Evolutionary conservation across 2,329 filamentous ascomycete genomes (phyloP), one percentile per base, ranked within the genome.

Genomic region (Clarireedia monteithiana): DNA sequence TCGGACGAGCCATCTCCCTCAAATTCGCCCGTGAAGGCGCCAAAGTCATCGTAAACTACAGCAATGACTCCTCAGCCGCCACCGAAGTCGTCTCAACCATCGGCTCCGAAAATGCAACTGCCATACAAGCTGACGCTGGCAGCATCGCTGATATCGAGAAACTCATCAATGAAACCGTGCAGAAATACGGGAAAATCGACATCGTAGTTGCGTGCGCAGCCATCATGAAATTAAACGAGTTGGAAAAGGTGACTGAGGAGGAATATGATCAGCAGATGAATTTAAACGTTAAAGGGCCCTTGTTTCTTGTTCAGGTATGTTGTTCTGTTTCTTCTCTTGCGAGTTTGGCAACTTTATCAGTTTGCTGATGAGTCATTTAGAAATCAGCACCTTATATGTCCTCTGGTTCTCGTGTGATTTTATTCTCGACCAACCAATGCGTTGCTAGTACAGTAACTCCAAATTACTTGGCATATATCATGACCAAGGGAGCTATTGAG

Each of bases 1-100:
- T 85, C 59, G 83, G 82, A 27, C 73, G 75, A 54, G 79, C 80
- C 56, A 80, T 80, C 53, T 80, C 80, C 59, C 75, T 80, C 55
- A 75, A 78, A 58, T 77, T 84, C 42, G 79, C 78, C 64, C 71
- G 73, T 58, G 75, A 77, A 52, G 82, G 82, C 34, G 78, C 78
- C 63, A 77, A 71, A 61, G 77, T 85, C 39, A 72, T 84, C 44
- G 73, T 85, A 60, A 84, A 84, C 69, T 85, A 84, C 70, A 68
- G 72, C 20, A 72, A 70, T 46, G 74, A 80, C 64, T 57, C 69
- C 36, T 60, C 65, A 3, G 69, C 75, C 0, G 79, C 82, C 1
- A 72, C 79, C 5, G 69, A 71, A 6, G 66, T 84, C 0, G 74
- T 84, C 36, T 50, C 70, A 4, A 60, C 74, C 42, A 76, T 82